Evolutionary conservation across 352 stramenopile species (phyloP).

Genomic region (Thraustotheca clavata): DNA sequence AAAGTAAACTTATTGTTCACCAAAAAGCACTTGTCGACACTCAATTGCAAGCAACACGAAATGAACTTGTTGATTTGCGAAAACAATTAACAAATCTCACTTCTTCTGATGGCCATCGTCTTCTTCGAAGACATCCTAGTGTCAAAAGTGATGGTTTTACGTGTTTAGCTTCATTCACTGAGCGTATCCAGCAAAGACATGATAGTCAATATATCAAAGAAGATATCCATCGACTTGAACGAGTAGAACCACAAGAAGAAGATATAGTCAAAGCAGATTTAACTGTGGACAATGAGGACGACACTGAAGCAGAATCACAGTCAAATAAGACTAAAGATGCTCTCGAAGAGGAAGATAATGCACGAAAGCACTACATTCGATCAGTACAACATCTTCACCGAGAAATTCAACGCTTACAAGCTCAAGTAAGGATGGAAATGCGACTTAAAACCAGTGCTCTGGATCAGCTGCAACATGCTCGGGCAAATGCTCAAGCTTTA

Average conservation of each 20-base stretch:
- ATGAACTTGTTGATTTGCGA: conserved; percentile 7
- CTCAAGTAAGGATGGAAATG: conserved; percentile 45
- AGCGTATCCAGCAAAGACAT: too few relatives aligned
- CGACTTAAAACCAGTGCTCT: conserved; percentile 37
- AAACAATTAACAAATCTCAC: not conserved
- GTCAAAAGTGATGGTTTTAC: too few relatives aligned
- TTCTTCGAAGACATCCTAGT: not conserved
- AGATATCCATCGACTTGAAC: too few relatives aligned
- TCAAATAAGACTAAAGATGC: not conserved
- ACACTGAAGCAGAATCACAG: conserved; percentile 3
- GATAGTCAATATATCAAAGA: too few relatives aligned
- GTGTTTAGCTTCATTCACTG: too few relatives aligned
- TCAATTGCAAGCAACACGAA: conserved; percentile 1
- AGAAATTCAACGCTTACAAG: conserved; percentile 54
- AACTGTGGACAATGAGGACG: not conserved
- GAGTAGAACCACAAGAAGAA: too few relatives aligned
- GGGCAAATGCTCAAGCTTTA: conserved; percentile 30
- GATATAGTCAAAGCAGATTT: not conserved
- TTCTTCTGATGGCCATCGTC: too few relatives aligned
- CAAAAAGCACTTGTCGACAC: conserved; percentile 13
- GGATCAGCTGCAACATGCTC: conserved; percentile 34
- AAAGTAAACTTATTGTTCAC: conserved; percentile 4
- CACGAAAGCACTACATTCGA: not conserved
- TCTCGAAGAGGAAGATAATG: not conserved
- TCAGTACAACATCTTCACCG: conserved; percentile 49